Conservation (phyloP, 2,329 filamentous ascomycete genomes). For the Esteya vermicola region DNA sequence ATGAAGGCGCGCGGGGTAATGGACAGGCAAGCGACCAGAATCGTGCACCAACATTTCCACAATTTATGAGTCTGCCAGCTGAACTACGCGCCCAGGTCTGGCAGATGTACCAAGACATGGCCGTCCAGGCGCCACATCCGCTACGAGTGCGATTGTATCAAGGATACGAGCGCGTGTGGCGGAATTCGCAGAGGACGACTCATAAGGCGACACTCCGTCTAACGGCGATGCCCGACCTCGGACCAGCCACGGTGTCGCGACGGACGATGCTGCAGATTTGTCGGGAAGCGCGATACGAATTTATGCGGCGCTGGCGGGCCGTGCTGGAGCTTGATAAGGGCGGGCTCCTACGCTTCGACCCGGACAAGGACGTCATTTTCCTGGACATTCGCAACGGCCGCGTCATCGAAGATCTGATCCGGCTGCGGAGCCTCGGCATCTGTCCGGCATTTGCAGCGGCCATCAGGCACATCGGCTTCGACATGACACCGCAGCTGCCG, state of each 20-base stretch:
- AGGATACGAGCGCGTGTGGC: constrained; percentile 3
- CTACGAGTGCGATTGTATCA: constrained; percentile 10
- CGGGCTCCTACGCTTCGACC: constrained; percentile 5
- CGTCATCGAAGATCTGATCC: constrained; percentile 6
- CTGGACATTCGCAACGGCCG: constrained; percentile 8
- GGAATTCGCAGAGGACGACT: not conserved
- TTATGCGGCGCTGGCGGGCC: constrained; percentile 2
- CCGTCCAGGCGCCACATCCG: constrained; percentile 5
- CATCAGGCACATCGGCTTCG: constrained; percentile 9
- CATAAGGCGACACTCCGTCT: constrained; percentile 4
- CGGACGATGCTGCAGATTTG: constrained; percentile 7
- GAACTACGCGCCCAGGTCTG: constrained; percentile 10
- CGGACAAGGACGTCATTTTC: constrained; percentile 6
- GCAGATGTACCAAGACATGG: constrained; percentile 2
- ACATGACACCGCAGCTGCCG: constrained; percentile 10
- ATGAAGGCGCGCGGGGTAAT: too few relatives aligned
- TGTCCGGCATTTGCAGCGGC: constrained; percentile 4
- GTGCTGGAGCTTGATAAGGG: constrained; percentile 2
- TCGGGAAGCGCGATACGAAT: constrained; percentile 8
- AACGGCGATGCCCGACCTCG: constrained; percentile 9
- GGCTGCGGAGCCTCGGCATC: not conserved
- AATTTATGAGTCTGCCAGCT: constrained; percentile 5
- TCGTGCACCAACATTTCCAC: constrained; percentile 1
- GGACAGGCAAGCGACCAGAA: too few relatives aligned
- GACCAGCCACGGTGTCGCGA: constrained; percentile 1